These are phyloP conservation scores for Cladosporium oxysporum DNA, from an alignment of 2,329 filamentous ascomycete genomes.

Conservation along the genomic window DNA sequence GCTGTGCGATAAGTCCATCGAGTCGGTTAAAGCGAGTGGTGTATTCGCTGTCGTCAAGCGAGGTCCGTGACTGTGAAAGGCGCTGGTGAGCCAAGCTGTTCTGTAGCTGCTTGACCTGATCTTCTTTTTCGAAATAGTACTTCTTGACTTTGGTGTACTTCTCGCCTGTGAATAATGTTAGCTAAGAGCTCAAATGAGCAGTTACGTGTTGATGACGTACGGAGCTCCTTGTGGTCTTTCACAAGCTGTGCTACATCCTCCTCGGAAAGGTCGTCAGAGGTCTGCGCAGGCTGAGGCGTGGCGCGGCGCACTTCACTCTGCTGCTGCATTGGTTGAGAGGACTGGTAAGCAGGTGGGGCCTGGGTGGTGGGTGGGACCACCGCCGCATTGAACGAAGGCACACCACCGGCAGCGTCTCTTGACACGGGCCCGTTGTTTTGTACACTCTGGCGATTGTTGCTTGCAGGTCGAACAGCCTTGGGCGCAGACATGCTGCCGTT, in stretches of 20 bases:
- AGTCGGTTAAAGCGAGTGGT: conserved; percentile 83
- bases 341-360: conserved; percentile 45
- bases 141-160: conserved; percentile 99
- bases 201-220: conserved; percentile 38
- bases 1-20: conserved; percentile 90
- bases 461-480: conserved; percentile 29
- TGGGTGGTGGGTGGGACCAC: conserved; percentile 48
- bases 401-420: conserved; percentile 30
- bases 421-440: conserved; percentile 33
- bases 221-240: conserved; percentile 53
- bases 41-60: conserved; percentile 95
- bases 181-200: not conserved
- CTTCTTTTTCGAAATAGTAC: conserved; percentile 90
- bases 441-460: conserved; percentile 37
- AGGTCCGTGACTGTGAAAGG: conserved; percentile 89
- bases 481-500: conserved; percentile 34
- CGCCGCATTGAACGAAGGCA: conserved; percentile 48
- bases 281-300: conserved; percentile 48
- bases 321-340: conserved; percentile 29
- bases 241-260: conserved; percentile 50
- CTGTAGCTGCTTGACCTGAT: conserved; percentile 89
- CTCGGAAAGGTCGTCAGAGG: conserved; percentile 47
- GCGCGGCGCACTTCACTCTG: conserved; percentile 31
- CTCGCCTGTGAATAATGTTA: conserved; percentile 60
- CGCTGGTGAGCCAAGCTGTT: conserved; percentile 97